Evolutionary conservation across 768 basidiomycete species (phyloP), one percentile per base, ranked within the genome.

Genomic region (Leccinum longicurvipes): DNA sequence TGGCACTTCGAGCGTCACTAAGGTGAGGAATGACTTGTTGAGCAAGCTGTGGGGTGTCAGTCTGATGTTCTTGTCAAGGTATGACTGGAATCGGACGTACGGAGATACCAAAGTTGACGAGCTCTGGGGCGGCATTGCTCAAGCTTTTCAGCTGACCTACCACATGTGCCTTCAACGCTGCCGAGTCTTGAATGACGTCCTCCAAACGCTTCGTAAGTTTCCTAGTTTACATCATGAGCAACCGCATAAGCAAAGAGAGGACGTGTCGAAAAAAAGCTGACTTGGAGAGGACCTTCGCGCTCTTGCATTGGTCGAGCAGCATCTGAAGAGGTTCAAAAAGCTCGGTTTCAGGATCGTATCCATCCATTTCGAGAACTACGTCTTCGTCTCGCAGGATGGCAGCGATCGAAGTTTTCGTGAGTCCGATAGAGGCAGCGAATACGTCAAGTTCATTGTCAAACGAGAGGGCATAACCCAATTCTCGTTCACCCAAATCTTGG

Each of bases 391-490:
- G 79, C 29, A 90, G 65, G 27, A 91, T 77, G 0, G 77, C 74
- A n/a, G 82, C 75, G 14, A 98, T 82, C 3, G 89, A 86, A 5
- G 94, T 95, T 77, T 93, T 92, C 39, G 90, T 85, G 57, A 96
- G 81, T 2, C 92, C 92, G 46, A 98, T 84, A 2, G 94, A 91
- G 9, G 93, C 94, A 19, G 91, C 84, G 70, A 98, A 94, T 71
- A 91, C 89, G 68, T 99, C 96, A 8, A 98, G 78, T 70, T 99
- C 97, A 60, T 85, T 82, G 66, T 99, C 96, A 60, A 96, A 86
- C 11, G 87, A 82, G 24, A 85, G 73, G 1, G 88, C 83, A 65
- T 90, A 87, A 2, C 90, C 91, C 28, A 96, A 77, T 70, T 97
- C 93, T 23, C 89, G 82, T 73, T 98, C 96, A 11, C 87, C 93